Base-by-base conservation (phyloP, 345 rosid species). In the Citrus mangshanensis region DNA sequence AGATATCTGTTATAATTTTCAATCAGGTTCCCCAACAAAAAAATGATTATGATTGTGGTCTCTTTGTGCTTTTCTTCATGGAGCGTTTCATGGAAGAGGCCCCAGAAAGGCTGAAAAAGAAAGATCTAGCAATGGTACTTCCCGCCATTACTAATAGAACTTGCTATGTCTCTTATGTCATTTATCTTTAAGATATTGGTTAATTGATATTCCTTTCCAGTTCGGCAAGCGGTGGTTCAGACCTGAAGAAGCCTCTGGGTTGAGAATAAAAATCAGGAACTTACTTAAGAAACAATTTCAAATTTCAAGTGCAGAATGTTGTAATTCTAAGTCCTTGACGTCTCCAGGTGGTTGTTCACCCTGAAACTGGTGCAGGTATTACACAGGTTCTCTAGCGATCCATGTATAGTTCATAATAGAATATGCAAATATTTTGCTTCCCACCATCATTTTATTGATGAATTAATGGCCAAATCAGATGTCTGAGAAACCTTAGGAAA, bases 21-120 rank as follows among this genome's bases (percentile, higher is more conserved):
- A 63, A 35, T 67, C 90, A 96, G 98, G 99, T 96, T 77, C 99
- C 99, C 28, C 98, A 96, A 74, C 99, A 96, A 68, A 89, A 85
- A 73, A 96, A 96, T 80, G 99, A 96, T 51, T 94, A 85, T 51
- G 99, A 96, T 68, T 96, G 99, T 76, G 99, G 99, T 51, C 89
- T 89, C 38, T 96, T 96, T 69, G 98, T 96, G 38, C 95, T 96
- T 73, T 91, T 81, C 86, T 93, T 96, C 80, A 90, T 96, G 84
- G 84, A 94, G 79, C 91, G 97, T 13, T 94, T 96, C 85, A 87
- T 91, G 2, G 92, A 92, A 81, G 95, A 87, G 74, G 95, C 98
- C 10, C 95, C 98, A 40, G 90, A 88, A 75, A 91, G 99, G 85
- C 82, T 94, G 81, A 92, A 89, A 85, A 88, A 86, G 88, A 88